Base-by-base conservation (phyloP, 1,139 yeast species). In the Saccharomyces hybrid region DNA sequence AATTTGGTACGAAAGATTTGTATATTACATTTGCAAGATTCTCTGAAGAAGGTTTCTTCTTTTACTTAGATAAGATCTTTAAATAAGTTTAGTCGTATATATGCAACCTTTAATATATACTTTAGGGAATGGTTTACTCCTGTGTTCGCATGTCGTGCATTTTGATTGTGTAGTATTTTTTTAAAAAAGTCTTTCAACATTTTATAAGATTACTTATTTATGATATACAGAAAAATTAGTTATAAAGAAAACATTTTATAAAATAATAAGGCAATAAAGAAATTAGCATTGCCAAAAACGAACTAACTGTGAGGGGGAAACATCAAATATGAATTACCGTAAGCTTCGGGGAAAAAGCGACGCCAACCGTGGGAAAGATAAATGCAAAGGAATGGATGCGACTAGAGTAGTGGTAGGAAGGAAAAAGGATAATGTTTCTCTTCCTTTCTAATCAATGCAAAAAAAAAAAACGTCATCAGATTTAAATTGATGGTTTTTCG, bases 361-460 rank as follows among this genome's bases (percentile, higher is more conserved):
- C 20, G 38, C 38, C 4, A 4, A 32, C 38, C 38, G 38, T 32
- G 14, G 38, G 14, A 32, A 32, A 5, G 8, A 32, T 32, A 32
- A 32, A 53, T 53, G 56, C 56, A 47, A 53, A 53, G 54, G 56
- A 53, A 53, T 53, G 56, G 53, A 53, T 53, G 56, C 53, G 51
- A 53, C 32, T 51, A 25, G 28, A 27, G 31, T 27, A 31, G 29
- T 26, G 11, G 20, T 13, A 48, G 16, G 16, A 16, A 16, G 16
- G 16, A 16, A 16, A 16, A 16, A 16, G 16, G 16, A 16, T 16
- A 16, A 16, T 16, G 16, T 16, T 16, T 16, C 16, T 16, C 14
- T 32, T 32, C 20, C 38, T 32, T 32, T 32, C 38, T 32, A 46
- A 49, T 7, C 28, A 27, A 29, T 25, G 20, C 26, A 28, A 49